phyloP scores from a whole-genome alignment of 345 rosid species.

The Luvunga scandens region DNA sequence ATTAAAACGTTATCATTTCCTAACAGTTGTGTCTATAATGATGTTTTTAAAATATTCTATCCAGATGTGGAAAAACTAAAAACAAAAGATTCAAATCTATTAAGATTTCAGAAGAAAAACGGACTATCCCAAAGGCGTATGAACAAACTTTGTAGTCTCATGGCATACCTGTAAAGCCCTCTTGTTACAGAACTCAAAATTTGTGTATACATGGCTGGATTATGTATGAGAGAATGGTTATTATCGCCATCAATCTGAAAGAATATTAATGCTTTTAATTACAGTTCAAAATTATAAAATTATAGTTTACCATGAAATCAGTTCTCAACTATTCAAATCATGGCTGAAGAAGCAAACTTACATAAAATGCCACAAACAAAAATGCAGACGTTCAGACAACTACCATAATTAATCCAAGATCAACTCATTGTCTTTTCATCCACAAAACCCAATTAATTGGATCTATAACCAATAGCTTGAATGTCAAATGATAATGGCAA shows the following conservation, averaged over 20 bases:
- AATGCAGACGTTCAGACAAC: not conserved
- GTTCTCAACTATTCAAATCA: not conserved
- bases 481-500: not conserved
- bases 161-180: constrained; percentile 75
- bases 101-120: not conserved
- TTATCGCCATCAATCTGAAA: constrained; percentile 68
- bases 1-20: too few relatives aligned
- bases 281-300: not conserved
- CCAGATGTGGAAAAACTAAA: too few relatives aligned
- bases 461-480: not conserved
- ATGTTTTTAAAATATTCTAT: too few relatives aligned
- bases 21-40: too few relatives aligned
- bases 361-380: not conserved
- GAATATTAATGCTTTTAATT: constrained; percentile 12
- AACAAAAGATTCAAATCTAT: too few relatives aligned
- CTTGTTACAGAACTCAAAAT: constrained; percentile 65
- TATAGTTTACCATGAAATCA: not conserved
- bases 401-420: not conserved
- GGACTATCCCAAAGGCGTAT: not conserved
- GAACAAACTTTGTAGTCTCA: constrained; percentile 16
- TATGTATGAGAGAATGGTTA: constrained; percentile 49
- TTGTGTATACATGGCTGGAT: constrained; percentile 69
- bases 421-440: not conserved
- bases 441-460: not conserved
- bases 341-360: not conserved